Evolutionary conservation across 306 rosid genomes (phyloP).

Genomic region (Prunus kanzakura): DNA sequence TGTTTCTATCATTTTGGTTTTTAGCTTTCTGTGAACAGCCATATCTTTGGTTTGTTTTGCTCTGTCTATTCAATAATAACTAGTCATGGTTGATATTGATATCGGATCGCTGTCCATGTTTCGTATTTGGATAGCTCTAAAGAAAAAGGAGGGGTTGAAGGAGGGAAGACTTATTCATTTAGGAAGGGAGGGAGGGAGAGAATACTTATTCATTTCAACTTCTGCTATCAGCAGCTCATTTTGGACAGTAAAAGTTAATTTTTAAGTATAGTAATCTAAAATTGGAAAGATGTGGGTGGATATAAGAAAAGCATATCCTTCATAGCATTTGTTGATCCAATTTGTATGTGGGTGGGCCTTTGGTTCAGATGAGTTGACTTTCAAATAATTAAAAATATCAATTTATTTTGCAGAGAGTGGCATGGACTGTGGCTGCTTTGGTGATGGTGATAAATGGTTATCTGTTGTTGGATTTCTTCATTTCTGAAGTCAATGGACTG

Average conservation of each 20-base stretch:
- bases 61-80: background rate
- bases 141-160: background rate
- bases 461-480: slow-evolving; percentile 69
- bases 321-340: too few species aligned
- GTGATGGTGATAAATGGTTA: slow-evolving; percentile 78
- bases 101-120: background rate
- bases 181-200: too few species aligned
- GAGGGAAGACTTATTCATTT: too few species aligned
- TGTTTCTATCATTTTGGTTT: background rate
- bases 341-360: background rate
- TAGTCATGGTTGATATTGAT: background rate
- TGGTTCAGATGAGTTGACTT: background rate
- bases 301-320: too few species aligned
- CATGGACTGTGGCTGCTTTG: slow-evolving; percentile 79
- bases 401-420: slow-evolving; percentile 55
- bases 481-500: slow-evolving; percentile 55
- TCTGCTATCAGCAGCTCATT: background rate
- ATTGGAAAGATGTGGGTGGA: background rate
- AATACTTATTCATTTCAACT: too few species aligned
- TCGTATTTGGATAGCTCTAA: background rate
- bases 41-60: background rate
- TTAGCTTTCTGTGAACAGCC: background rate
- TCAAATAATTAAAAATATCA: background rate
- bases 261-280: background rate
- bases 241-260: background rate